Conservation (phyloP, 306 rosid genomes). For the Prunus dulcis region DNA sequence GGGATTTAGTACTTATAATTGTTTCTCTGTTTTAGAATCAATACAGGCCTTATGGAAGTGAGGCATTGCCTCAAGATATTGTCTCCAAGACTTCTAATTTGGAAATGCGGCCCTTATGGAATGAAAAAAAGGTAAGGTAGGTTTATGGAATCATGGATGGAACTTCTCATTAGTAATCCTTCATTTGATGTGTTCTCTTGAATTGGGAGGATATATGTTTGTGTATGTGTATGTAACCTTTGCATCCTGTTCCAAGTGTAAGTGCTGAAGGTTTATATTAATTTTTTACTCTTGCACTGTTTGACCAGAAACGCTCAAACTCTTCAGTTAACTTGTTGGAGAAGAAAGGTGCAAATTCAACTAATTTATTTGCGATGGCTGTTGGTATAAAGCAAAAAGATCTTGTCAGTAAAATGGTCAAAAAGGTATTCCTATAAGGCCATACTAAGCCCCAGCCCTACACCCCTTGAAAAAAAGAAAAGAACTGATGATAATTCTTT, state of each 20-base stretch:
- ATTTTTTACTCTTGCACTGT: background rate
- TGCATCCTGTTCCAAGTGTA: background rate
- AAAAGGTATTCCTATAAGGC: conserved; percentile 50
- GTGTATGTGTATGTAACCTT: background rate
- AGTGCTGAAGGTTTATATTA: background rate
- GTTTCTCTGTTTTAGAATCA: conserved; percentile 53
- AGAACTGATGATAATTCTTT: background rate
- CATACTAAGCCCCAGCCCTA: background rate
- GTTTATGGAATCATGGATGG: background rate
- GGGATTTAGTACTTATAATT: conserved; percentile 22
- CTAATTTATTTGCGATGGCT: conserved; percentile 60
- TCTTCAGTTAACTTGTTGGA: conserved; percentile 9
- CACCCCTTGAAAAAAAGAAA: background rate
- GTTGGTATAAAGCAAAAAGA: conserved; percentile 77
- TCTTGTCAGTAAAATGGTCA: conserved; percentile 71
- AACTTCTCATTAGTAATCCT: background rate
- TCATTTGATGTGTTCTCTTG: background rate
- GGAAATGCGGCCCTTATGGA: conserved; percentile 67
- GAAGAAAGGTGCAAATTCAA: conserved; percentile 38
- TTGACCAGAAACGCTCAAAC: background rate
- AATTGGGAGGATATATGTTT: background rate
- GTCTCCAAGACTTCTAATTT: conserved; percentile 56
- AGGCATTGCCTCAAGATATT: conserved; percentile 74
- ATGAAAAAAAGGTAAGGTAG: conserved; percentile 23
- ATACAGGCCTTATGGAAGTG: conserved; percentile 70